Evolutionary conservation across 345 rosid genomes (phyloP).

Genomic region (Noccaea bulbosa): DNA sequence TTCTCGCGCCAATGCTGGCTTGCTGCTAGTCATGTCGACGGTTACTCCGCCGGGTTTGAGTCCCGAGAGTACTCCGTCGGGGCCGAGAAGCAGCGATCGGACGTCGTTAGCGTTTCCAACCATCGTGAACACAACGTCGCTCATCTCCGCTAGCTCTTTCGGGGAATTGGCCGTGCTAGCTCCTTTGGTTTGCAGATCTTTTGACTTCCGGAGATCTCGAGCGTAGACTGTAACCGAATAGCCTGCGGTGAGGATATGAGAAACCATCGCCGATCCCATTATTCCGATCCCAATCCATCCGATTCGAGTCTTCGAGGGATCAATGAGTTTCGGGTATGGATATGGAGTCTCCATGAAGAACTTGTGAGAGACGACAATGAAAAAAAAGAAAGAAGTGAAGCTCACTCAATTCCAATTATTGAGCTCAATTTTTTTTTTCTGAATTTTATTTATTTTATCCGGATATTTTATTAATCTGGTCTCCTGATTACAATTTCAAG

Average conservation of each 20-base stretch:
- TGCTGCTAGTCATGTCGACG: slow-evolving; percentile 74
- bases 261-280: slow-evolving; percentile 88
- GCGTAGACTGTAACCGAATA: slow-evolving; percentile 67
- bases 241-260: slow-evolving; percentile 74
- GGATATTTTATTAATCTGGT: neutral
- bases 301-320: slow-evolving; percentile 56
- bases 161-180: slow-evolving; percentile 58
- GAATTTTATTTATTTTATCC: neutral
- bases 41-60: slow-evolving; percentile 63
- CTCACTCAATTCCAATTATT: neutral
- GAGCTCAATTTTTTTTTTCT: neutral
- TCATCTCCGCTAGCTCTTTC: slow-evolving; percentile 48
- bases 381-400: too few relatives aligned
- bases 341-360: slow-evolving; percentile 70
- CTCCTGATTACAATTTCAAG: slow-evolving; percentile 13
- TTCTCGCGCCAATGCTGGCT: slow-evolving; percentile 65
- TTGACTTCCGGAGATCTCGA: slow-evolving; percentile 64
- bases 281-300: slow-evolving; percentile 92
- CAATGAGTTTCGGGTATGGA: slow-evolving; percentile 59
- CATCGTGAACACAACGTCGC: slow-evolving; percentile 79
- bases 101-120: slow-evolving; percentile 81
- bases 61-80: slow-evolving; percentile 57
- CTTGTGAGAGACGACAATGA: too few relatives aligned
- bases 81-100: slow-evolving; percentile 59
- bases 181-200: slow-evolving; percentile 61